A percentile compares a stretch with the other conserved stretches of the same genome.
Evolutionary conservation across 148 eudicot genomes (phyloP).

Genomic region (Camellia granthamiana): DNA sequence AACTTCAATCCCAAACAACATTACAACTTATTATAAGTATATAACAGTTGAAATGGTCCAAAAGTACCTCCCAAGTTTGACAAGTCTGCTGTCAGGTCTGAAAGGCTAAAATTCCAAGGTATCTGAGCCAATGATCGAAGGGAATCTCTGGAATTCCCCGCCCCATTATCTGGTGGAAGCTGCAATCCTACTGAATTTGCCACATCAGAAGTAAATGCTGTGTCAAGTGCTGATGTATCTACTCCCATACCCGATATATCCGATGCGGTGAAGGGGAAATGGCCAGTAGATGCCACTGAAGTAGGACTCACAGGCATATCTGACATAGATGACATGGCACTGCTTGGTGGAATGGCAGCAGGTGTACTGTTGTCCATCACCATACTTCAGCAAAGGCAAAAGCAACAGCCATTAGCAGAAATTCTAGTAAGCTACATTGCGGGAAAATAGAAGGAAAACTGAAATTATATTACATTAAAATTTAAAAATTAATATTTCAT

Average conservation of each 20-base stretch:
- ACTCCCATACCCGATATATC: constrained; percentile 84
- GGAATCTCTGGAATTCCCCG: constrained; percentile 70
- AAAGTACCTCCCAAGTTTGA: constrained; percentile 87
- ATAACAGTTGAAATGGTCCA: background rate
- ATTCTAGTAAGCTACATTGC: background rate
- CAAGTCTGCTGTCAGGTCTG: constrained; percentile 91
- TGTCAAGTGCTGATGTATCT: constrained; percentile 76
- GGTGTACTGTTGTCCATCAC: constrained; percentile 56
- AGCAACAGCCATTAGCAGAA: constrained; percentile 20
- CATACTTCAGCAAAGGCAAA: constrained; percentile 46
- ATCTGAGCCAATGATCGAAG: constrained; percentile 79
- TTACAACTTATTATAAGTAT: background rate
- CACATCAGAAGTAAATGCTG: constrained; percentile 80
- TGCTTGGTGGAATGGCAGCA: constrained; percentile 56
- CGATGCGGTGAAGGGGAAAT: constrained; percentile 78
- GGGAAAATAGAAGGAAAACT: background rate
- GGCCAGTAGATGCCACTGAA: constrained; percentile 85
- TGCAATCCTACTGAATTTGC: constrained; percentile 76
- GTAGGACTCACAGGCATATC: constrained; percentile 88
- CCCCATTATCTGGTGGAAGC: constrained; percentile 74
- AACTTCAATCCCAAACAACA: background rate
- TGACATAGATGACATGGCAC: constrained; percentile 68
- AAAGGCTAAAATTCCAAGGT: constrained; percentile 94
- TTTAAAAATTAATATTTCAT: background rate
- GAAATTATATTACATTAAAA: background rate